Conservation (phyloP, 805 yeast genomes). For the Nakazawaea laoshanensis region DNA sequence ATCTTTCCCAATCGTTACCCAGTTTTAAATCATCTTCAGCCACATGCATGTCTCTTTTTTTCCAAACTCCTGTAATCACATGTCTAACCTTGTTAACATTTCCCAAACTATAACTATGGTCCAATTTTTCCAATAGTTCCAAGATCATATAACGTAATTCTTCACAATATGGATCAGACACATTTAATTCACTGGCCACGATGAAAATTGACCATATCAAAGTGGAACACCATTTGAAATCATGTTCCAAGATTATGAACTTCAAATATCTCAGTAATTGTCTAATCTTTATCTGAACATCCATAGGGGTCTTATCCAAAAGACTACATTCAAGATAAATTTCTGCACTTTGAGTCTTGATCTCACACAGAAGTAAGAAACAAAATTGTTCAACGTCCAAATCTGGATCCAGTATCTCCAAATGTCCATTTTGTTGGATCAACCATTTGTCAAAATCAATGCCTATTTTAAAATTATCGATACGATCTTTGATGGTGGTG, state of each 20-base stretch:
- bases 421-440: slow-evolving; percentile 13
- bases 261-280: slow-evolving; percentile 16
- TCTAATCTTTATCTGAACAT: slow-evolving; percentile 15
- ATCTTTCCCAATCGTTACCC: slow-evolving; percentile 24
- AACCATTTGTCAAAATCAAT: slow-evolving; percentile 17
- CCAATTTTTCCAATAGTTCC: slow-evolving; percentile 19
- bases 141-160: slow-evolving; percentile 20
- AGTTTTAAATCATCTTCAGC: slow-evolving; percentile 16
- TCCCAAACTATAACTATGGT: slow-evolving; percentile 18
- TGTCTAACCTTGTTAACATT: slow-evolving; percentile 19
- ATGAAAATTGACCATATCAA: slow-evolving; percentile 23
- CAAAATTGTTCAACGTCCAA: slow-evolving; percentile 17
- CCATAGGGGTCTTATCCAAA: slow-evolving; percentile 20
- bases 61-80: slow-evolving; percentile 21
- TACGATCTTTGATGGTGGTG: slow-evolving; percentile 4
- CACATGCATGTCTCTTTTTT: slow-evolving; percentile 19
- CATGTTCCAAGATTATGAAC: slow-evolving; percentile 19
- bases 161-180: slow-evolving; percentile 17
- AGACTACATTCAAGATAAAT: slow-evolving; percentile 22
- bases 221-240: slow-evolving; percentile 23
- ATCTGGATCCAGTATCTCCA: slow-evolving; percentile 3
- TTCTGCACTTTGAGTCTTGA: slow-evolving; percentile 18
- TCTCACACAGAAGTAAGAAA: slow-evolving; percentile 21
- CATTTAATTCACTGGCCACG: slow-evolving; percentile 18
- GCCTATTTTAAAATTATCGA: slow-evolving; percentile 14